A percentile compares a stretch with the other conserved stretches of the same genome.
Evolutionary conservation across 768 basidiomycete species (phyloP).

Genomic region (Pleurotus platypus): DNA sequence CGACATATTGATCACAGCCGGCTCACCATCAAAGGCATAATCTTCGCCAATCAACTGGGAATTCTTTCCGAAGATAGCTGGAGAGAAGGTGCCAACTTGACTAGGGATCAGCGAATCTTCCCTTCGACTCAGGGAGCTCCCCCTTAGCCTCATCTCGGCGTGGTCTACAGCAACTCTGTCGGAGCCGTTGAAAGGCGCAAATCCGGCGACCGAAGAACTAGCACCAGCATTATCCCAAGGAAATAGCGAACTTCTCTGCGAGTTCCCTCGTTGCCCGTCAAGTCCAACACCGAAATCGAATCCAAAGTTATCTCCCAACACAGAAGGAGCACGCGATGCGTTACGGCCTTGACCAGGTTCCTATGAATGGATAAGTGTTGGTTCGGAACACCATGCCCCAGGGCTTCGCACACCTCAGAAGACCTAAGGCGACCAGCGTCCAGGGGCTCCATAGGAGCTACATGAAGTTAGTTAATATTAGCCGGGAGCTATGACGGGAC

Average conservation of each 20-base stretch:
- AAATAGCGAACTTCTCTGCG: constrained; percentile 69
- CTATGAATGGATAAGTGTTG: constrained; percentile 29
- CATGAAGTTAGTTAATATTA: constrained; percentile 3
- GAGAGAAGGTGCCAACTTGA: constrained; percentile 51
- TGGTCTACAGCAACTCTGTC: constrained; percentile 47
- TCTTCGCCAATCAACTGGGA: constrained; percentile 53
- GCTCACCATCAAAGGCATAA: constrained; percentile 63
- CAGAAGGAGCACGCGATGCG: constrained; percentile 54
- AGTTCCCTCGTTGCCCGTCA: constrained; percentile 38
- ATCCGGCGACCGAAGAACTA: constrained; percentile 48
- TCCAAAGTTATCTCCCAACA: constrained; percentile 46
- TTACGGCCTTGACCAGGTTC: constrained; percentile 85
- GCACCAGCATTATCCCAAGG: constrained; percentile 83
- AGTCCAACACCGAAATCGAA: constrained; percentile 31
- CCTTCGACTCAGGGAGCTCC: constrained; percentile 47
- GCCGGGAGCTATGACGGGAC: neutral
- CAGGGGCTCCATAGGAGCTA: neutral
- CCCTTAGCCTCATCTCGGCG: constrained; percentile 50
- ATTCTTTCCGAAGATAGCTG: constrained; percentile 34
- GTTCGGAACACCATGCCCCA: neutral
- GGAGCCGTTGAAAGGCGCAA: constrained; percentile 31
- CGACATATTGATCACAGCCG: constrained; percentile 3
- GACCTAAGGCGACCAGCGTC: constrained; percentile 30
- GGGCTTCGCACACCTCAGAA: constrained; percentile 51
- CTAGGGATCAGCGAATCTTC: constrained; percentile 56